These are phyloP conservation scores for Lactifluus pinguis DNA, from an alignment of 768 basidiomycete species.

Conservation along the genomic window DNA sequence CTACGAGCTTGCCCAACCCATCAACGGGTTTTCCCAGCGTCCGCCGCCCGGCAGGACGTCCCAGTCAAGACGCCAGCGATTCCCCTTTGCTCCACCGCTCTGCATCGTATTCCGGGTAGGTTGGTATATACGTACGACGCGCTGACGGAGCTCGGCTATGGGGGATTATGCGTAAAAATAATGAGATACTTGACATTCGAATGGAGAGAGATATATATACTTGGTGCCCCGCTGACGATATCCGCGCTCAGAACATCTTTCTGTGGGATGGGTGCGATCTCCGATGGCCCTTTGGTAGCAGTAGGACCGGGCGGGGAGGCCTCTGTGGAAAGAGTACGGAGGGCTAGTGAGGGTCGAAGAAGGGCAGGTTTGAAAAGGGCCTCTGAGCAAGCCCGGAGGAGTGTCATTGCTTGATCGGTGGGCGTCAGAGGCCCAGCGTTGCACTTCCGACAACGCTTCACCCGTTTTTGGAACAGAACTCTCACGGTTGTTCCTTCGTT, in stretches of 20 bases:
- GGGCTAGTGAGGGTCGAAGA: slow-evolving; percentile 8
- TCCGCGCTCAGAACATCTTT: slow-evolving; percentile 70
- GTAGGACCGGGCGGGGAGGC: slow-evolving; percentile 19
- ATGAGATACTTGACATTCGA: neutral
- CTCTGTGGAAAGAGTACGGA: slow-evolving; percentile 22
- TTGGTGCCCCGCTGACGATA: slow-evolving; percentile 76
- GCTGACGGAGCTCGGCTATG: slow-evolving; percentile 80
- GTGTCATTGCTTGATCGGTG: slow-evolving; percentile 33
- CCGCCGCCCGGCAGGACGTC: slow-evolving; percentile 84
- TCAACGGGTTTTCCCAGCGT: slow-evolving; percentile 96
- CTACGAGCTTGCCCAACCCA: slow-evolving; percentile 95
- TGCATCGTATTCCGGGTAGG: slow-evolving; percentile 94
- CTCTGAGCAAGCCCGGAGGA: slow-evolving; percentile 37
- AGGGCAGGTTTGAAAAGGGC: slow-evolving; percentile 21
- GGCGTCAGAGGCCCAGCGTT: neutral
- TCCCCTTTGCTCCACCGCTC: slow-evolving; percentile 76
- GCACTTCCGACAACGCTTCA: neutral
- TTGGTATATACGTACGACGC: slow-evolving; percentile 85
- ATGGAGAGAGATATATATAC: slow-evolving; percentile 34
- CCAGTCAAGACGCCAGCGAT: slow-evolving; percentile 92
- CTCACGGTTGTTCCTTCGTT: neutral
- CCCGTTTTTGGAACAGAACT: neutral
- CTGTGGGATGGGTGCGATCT: slow-evolving; percentile 34
- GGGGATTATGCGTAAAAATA: neutral
- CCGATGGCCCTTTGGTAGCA: slow-evolving; percentile 30